Conservation (phyloP, 352 stramenopile species). For the Phytopythium chamaehyphon region DNA sequence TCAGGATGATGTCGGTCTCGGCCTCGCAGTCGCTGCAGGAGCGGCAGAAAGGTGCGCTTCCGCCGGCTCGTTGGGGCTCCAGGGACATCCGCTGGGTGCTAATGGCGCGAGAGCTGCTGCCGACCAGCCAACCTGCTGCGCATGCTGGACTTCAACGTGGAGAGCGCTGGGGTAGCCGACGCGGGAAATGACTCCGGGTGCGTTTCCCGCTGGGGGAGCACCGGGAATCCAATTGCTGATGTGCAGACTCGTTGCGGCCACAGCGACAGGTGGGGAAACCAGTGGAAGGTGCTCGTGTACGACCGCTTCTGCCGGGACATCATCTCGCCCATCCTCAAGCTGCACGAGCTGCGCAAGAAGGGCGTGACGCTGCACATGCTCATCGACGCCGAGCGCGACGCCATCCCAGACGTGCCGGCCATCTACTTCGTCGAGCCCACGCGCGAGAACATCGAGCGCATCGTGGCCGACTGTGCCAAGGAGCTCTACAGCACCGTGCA, state of each 20-base stretch:
- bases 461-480: slow-evolving; percentile 92
- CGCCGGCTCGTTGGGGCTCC: not conserved
- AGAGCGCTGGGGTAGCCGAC: slow-evolving; percentile 36
- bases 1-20: slow-evolving; percentile 28
- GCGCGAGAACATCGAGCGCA: slow-evolving; percentile 91
- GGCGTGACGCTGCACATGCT: slow-evolving; percentile 98
- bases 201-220: not conserved
- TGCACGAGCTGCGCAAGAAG: slow-evolving; percentile 94
- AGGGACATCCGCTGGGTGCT: not conserved
- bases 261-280: slow-evolving; percentile 76
- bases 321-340: slow-evolving; percentile 97
- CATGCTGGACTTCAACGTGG: slow-evolving; percentile 86
- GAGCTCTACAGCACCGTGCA: slow-evolving; percentile 92
- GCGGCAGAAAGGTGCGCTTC: slow-evolving; percentile 71
- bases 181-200: slow-evolving; percentile 31
- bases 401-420: slow-evolving; percentile 95
- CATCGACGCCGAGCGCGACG: slow-evolving; percentile 91
- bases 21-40: slow-evolving; percentile 63
- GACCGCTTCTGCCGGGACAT: slow-evolving; percentile 95
- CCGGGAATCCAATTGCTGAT: not conserved
- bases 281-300: slow-evolving; percentile 98
- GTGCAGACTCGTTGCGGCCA: not conserved
- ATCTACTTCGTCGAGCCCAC: slow-evolving; percentile 98
- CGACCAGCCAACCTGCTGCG: slow-evolving; percentile 65
- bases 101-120: not conserved